A percentile compares a stretch with the other conserved stretches of the same genome.
phyloP scores from a whole-genome alignment of 352 stramenopile species.

The Thalassiosira mediterranea region DNA sequence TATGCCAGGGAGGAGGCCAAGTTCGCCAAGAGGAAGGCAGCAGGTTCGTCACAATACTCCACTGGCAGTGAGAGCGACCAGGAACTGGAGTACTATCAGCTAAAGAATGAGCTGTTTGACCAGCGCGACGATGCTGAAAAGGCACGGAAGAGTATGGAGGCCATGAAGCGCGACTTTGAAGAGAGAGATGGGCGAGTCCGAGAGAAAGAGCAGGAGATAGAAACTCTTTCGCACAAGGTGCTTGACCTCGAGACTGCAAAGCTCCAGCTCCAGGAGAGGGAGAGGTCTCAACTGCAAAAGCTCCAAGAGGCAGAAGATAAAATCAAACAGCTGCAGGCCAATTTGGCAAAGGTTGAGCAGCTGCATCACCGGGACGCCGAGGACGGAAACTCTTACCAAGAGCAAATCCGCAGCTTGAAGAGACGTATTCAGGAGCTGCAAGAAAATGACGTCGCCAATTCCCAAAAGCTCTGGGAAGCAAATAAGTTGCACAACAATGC shows the following conservation, averaged over 20 bases:
- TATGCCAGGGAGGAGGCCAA: conserved; percentile 16
- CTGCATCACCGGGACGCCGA: not conserved
- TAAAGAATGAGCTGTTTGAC: conserved; percentile 19
- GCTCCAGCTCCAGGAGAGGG: no score
- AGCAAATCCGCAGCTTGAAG: conserved; percentile 38
- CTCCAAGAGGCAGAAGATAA: no score
- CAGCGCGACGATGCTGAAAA: conserved; percentile 26
- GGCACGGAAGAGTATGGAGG: conserved; percentile 20
- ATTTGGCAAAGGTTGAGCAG: not conserved
- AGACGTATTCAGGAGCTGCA: conserved; percentile 32
- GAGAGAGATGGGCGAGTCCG: conserved; percentile 14
- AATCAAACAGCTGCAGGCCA: no score
- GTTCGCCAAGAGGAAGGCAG: not conserved
- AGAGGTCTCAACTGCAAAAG: no score
- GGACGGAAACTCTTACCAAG: conserved; percentile 31
- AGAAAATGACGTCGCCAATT: conserved; percentile 13
- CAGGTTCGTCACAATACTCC: no score
- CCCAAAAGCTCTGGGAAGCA: conserved; percentile 30
- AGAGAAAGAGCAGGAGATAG: no score
- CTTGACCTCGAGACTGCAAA: conserved; percentile 20
- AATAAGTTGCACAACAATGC: conserved; percentile 27
- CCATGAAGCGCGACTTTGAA: conserved; percentile 14
- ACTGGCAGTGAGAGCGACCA: not conserved
- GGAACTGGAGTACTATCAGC: conserved; percentile 22
- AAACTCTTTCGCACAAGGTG: no score